phyloP scores from a whole-genome alignment of 2,329 filamentous ascomycete genomes.

The Proliferodiscus dingleyae region DNA sequence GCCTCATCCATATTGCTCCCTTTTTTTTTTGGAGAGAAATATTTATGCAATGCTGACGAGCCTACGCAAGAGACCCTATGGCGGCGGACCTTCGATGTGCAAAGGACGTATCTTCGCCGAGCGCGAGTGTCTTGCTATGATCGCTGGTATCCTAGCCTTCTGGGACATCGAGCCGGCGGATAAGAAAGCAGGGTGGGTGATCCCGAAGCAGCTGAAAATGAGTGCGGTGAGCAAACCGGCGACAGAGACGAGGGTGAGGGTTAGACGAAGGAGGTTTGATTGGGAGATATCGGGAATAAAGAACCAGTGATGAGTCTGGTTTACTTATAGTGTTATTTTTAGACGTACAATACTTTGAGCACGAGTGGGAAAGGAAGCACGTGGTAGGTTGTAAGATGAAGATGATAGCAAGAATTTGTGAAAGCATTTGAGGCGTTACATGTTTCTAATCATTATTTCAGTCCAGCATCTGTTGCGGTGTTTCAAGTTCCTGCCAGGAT shows the following conservation, averaged over 20 bases:
- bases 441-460: no score
- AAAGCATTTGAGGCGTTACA: no score
- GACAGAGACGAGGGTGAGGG: constrained; percentile 48
- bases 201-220: constrained; percentile 45
- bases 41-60: neutral
- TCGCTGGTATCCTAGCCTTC: constrained; percentile 47
- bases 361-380: no score
- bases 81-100: constrained; percentile 44
- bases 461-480: no score
- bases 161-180: constrained; percentile 50
- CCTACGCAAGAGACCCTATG: constrained; percentile 36
- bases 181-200: constrained; percentile 40
- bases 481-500: no score
- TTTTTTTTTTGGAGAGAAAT: no score
- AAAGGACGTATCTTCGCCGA: constrained; percentile 47
- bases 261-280: constrained; percentile 37
- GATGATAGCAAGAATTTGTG: no score
- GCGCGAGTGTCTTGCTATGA: constrained; percentile 44
- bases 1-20: no score
- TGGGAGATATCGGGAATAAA: constrained; percentile 9
- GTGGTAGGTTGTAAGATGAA: no score
- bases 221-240: constrained; percentile 46
- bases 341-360: no score
- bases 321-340: no score
- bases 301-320: no score